Evolutionary conservation across 2,329 filamentous ascomycete species (phyloP).

Genomic region (Trichoderma lentiforme): DNA sequence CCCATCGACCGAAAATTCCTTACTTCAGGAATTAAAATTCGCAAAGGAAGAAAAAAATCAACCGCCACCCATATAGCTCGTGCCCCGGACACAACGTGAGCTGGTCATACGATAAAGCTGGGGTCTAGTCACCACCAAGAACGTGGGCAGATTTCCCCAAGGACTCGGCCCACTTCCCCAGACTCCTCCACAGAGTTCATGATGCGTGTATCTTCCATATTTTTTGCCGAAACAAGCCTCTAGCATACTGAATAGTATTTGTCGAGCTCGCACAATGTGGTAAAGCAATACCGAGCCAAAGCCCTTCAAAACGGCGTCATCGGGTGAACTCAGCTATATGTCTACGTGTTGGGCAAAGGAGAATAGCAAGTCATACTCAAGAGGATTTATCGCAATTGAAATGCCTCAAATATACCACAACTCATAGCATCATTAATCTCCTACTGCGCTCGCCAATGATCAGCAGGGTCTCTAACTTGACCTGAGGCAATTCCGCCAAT

Average conservation of each 20-base stretch:
- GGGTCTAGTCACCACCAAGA: neutral
- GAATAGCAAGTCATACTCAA: neutral
- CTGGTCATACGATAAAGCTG: neutral
- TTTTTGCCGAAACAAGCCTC: neutral
- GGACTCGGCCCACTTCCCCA: neutral
- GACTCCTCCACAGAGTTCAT: neutral
- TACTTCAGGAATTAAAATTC: neutral
- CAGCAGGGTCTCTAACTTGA: neutral
- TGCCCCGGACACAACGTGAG: neutral
- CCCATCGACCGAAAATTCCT: neutral
- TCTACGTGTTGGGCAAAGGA: neutral
- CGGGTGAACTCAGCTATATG: neutral
- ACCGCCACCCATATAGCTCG: neutral
- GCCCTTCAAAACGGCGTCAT: neutral
- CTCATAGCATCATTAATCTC: neutral
- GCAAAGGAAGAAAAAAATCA: neutral
- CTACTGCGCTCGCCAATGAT: neutral
- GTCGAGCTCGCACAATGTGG: neutral
- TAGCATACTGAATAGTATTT: neutral
- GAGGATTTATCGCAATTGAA: neutral
- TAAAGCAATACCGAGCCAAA: neutral
- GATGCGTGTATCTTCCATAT: neutral
- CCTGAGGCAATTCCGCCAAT: neutral
- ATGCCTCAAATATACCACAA: neutral
- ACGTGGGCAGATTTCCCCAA: neutral